A percentile compares a stretch with the other conserved stretches of the same genome.
These are phyloP conservation scores for Cutaneotrichosporon sp. DNA, from an alignment of 1,284 basidiomycete genomes.

Conservation along the genomic window DNA sequence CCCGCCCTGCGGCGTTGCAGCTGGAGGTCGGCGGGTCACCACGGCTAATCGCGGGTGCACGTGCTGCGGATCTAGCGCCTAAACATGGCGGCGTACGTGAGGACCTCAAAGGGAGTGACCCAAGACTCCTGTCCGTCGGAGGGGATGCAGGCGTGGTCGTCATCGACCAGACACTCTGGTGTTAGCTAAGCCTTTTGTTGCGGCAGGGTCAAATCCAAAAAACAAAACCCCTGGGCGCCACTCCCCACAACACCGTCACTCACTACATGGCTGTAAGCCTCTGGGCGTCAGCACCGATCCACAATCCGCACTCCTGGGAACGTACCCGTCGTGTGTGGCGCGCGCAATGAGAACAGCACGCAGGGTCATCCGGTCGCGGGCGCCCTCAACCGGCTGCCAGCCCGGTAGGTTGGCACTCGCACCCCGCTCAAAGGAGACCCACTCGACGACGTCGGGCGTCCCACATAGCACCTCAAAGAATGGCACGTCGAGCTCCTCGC, in stretches of 20 bases:
- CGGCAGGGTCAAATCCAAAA: not conserved
- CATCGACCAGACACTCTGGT: constrained; percentile 43
- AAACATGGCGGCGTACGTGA: constrained; percentile 27
- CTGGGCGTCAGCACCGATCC: constrained; percentile 18
- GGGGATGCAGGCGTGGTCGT: constrained; percentile 49
- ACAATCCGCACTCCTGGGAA: not conserved
- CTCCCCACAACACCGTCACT: constrained; percentile 18
- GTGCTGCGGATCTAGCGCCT: not conserved
- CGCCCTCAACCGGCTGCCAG: constrained; percentile 50
- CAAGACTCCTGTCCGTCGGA: constrained; percentile 47
- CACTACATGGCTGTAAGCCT: constrained; percentile 47
- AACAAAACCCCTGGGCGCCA: not conserved
- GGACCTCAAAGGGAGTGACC: constrained; percentile 46
- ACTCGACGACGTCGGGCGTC: constrained; percentile 41
- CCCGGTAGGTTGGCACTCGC: constrained; percentile 32
- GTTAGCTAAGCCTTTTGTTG: constrained; percentile 12
- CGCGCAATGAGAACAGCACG: constrained; percentile 43
- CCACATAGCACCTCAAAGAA: constrained; percentile 51
- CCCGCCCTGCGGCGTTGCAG: too few relatives aligned
- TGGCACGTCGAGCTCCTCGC: constrained; percentile 35
- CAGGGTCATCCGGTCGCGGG: constrained; percentile 41
- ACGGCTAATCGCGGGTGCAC: not conserved
- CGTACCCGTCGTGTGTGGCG: constrained; percentile 31
- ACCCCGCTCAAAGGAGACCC: constrained; percentile 46
- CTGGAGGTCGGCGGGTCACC: not conserved